These are phyloP conservation scores for Raphanus hybrid DNA, from an alignment of 441 rosid species.

Conservation along the genomic window DNA sequence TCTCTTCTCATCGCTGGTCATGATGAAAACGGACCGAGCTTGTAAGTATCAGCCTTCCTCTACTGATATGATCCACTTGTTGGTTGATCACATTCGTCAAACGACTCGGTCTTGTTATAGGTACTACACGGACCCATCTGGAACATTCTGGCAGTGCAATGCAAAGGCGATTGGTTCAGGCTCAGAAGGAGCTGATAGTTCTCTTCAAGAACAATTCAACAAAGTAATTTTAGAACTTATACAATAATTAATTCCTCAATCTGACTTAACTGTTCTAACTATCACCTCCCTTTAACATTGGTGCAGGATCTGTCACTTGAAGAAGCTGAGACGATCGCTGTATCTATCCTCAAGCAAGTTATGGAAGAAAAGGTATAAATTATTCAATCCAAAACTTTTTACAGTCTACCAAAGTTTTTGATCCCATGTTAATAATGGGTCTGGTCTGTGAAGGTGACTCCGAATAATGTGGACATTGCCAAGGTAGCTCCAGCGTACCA, in stretches of 20 bases:
- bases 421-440: not conserved
- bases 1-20: conserved; percentile 99
- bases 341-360: conserved; percentile 94
- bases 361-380: conserved; percentile 93
- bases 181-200: conserved; percentile 98
- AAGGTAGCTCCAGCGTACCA: conserved; percentile 88
- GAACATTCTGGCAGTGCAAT: conserved; percentile 99
- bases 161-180: conserved; percentile 99
- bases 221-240: conserved; percentile 51
- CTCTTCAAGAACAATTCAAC: conserved; percentile 96
- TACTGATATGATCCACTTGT: not conserved
- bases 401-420: not conserved
- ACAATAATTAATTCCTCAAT: not conserved
- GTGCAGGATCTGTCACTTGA: conserved; percentile 78
- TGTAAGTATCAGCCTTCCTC: conserved; percentile 57
- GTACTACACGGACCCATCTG: conserved; percentile 96
- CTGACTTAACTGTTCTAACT: not conserved
- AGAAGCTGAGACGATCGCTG: conserved; percentile 94
- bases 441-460: conserved; percentile 70
- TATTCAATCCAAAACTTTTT: not conserved
- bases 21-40: conserved; percentile 96
- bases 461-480: conserved; percentile 95
- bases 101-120: conserved; percentile 44
- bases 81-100: not conserved
- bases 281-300: not conserved